Percentiles rank a stretch among this genome's conserved stretches.
Evolutionary conservation across 2,329 filamentous ascomycete species (phyloP).

Genomic region (Stachybotrys chartarum): DNA sequence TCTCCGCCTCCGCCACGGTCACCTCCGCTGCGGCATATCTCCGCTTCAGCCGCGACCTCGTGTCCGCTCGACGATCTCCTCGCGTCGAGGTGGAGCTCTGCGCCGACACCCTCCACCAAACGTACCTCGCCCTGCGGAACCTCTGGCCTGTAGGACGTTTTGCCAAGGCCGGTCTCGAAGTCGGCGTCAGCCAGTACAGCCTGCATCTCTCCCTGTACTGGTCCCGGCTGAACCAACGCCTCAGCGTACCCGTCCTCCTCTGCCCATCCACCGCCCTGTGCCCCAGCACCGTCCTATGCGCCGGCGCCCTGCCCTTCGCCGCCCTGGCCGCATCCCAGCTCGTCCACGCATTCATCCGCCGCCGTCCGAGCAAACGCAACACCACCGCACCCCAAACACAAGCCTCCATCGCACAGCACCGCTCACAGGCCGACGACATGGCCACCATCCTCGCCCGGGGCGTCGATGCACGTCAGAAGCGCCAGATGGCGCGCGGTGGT

Average conservation of each 20-base stretch:
- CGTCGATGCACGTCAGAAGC: conserved; percentile 30
- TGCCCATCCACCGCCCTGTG: conserved; percentile 19
- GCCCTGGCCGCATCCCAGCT: conserved; percentile 30
- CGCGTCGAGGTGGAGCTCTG: conserved; percentile 36
- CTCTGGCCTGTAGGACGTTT: conserved; percentile 32
- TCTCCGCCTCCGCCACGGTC: conserved; percentile 23
- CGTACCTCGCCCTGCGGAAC: conserved; percentile 35
- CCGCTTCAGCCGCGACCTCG: conserved; percentile 22
- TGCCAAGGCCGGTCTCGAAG: conserved; percentile 35
- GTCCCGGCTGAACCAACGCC: conserved; percentile 36
- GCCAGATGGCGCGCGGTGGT: conserved; percentile 24
- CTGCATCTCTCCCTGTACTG: conserved; percentile 40
- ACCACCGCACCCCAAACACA: conserved; percentile 9
- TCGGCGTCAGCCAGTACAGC: conserved; percentile 31
- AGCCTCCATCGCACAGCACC: conserved; percentile 22
- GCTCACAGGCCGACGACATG: conserved; percentile 37
- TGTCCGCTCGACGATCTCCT: conserved; percentile 11
- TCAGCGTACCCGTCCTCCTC: conserved; percentile 36
- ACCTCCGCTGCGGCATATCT: conserved; percentile 26
- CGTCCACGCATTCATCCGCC: conserved; percentile 11
- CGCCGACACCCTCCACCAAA: conserved; percentile 24
- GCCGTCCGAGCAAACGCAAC: background rate
- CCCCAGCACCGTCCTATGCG: conserved; percentile 28
- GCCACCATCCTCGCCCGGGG: conserved; percentile 32
- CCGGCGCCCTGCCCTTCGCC: conserved; percentile 24